These are phyloP conservation scores for Uncinocarpus reesii DNA, from an alignment of 2,329 filamentous ascomycete genomes.

Conservation along the genomic window DNA sequence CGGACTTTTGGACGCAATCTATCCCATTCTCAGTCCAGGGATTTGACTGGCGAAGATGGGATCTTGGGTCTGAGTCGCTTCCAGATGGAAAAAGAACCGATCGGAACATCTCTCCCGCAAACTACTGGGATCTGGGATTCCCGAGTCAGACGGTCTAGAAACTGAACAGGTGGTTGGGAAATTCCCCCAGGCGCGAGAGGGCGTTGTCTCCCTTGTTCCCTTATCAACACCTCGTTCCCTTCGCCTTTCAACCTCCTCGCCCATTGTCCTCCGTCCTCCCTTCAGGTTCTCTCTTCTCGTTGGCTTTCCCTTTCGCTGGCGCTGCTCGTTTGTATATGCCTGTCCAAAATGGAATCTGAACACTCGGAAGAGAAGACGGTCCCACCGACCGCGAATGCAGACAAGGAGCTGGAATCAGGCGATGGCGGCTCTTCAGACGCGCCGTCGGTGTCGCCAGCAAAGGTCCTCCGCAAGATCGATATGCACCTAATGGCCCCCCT, in stretches of 20 bases:
- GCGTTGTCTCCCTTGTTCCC: background rate
- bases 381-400: background rate
- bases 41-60: background rate
- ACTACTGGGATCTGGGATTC: background rate
- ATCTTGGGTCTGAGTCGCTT: background rate
- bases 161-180: background rate
- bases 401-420: constrained; percentile 8
- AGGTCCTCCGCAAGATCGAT: constrained; percentile 20
- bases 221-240: background rate
- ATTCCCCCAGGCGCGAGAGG: background rate
- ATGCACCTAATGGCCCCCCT: constrained; percentile 20
- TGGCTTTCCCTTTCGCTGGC: background rate
- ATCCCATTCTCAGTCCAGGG: too few species aligned
- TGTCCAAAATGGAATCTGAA: background rate
- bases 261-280: background rate
- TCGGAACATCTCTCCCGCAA: background rate
- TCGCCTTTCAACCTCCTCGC: too few species aligned
- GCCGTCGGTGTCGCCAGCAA: constrained; percentile 1
- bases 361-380: constrained; percentile 3
- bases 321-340: background rate
- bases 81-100: background rate
- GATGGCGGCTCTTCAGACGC: background rate
- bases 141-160: background rate
- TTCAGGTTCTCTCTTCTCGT: background rate
- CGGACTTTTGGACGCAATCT: too few species aligned